Percentiles rank a stretch among this genome's conserved stretches.
These are phyloP conservation scores for Cercophora samala DNA, from an alignment of 495 filamentous ascomycete genomes.

Conservation along the genomic window DNA sequence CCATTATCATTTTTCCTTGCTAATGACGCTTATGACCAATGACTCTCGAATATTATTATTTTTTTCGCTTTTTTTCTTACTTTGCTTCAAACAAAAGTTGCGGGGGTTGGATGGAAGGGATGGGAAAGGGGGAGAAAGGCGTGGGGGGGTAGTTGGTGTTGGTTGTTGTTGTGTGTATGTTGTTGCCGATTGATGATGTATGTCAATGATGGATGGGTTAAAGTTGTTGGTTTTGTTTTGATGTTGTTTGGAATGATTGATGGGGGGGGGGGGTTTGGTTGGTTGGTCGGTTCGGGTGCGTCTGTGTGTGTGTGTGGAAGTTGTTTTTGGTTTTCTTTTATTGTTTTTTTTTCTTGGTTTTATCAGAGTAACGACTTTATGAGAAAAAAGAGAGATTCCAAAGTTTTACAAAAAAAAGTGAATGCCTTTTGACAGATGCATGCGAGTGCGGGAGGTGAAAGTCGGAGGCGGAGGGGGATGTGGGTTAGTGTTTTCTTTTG, in stretches of 20 bases:
- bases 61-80: constrained; percentile 25
- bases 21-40: constrained; percentile 39
- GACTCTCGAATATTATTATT: constrained; percentile 25
- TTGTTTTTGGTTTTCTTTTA: too few relatives aligned
- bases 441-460: not conserved
- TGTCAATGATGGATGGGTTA: not conserved
- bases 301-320: too few relatives aligned
- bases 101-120: not conserved
- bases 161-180: not conserved
- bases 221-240: not conserved
- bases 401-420: not conserved
- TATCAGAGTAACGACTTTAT: constrained; percentile 20
- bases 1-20: constrained; percentile 19
- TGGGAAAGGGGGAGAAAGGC: not conserved
- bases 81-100: not conserved
- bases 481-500: not conserved
- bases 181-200: not conserved
- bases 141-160: not conserved
- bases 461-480: too few relatives aligned
- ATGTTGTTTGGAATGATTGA: not conserved
- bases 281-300: too few relatives aligned
- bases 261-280: not conserved
- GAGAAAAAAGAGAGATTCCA: not conserved
- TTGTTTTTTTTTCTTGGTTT: constrained; percentile 12
- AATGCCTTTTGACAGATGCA: not conserved